Evolutionary conservation across 2,329 filamentous ascomycete species (phyloP).

Genomic region (Pestalotiopsis sp.): DNA sequence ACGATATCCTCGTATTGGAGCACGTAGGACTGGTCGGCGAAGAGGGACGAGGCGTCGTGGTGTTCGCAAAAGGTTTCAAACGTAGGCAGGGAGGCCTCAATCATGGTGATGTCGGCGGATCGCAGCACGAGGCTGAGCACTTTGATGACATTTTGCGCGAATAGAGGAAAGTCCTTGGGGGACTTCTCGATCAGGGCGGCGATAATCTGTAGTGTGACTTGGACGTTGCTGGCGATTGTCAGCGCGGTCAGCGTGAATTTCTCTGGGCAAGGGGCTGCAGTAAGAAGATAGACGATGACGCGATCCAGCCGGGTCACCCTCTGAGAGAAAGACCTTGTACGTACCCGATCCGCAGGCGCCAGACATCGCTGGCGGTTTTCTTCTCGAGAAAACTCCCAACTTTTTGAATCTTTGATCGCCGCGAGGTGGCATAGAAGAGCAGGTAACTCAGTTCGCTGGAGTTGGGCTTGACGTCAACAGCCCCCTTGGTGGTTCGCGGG

Average conservation of each 20-base stretch:
- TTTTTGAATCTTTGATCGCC: slow-evolving; percentile 93
- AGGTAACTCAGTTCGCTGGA: slow-evolving; percentile 96
- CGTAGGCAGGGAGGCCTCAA: slow-evolving; percentile 84
- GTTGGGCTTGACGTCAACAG: slow-evolving; percentile 92
- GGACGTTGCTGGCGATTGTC: slow-evolving; percentile 70
- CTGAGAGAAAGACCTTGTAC: slow-evolving; percentile 22
- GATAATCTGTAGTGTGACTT: slow-evolving; percentile 92
- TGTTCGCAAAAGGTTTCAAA: slow-evolving; percentile 88
- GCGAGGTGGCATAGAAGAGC: slow-evolving; percentile 93
- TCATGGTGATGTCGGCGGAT: slow-evolving; percentile 87
- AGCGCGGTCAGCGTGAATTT: background rate
- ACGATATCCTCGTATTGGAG: slow-evolving; percentile 83
- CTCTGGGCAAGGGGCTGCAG: slow-evolving; percentile 10
- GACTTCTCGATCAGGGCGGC: slow-evolving; percentile 91
- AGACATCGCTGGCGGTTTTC: slow-evolving; percentile 89
- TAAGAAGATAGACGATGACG: background rate
- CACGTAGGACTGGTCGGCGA: slow-evolving; percentile 83
- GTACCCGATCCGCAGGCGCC: slow-evolving; percentile 83
- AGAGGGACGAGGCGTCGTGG: slow-evolving; percentile 82
- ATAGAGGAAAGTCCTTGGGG: slow-evolving; percentile 86
- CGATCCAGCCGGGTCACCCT: background rate
- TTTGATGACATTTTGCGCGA: slow-evolving; percentile 81
- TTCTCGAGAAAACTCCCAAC: slow-evolving; percentile 94
- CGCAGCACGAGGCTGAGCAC: slow-evolving; percentile 82
- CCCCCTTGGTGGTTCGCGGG: slow-evolving; percentile 86